These are phyloP conservation scores for Curvularia lunata DNA, from an alignment of 2,329 filamentous ascomycete genomes.

Conservation along the genomic window DNA sequence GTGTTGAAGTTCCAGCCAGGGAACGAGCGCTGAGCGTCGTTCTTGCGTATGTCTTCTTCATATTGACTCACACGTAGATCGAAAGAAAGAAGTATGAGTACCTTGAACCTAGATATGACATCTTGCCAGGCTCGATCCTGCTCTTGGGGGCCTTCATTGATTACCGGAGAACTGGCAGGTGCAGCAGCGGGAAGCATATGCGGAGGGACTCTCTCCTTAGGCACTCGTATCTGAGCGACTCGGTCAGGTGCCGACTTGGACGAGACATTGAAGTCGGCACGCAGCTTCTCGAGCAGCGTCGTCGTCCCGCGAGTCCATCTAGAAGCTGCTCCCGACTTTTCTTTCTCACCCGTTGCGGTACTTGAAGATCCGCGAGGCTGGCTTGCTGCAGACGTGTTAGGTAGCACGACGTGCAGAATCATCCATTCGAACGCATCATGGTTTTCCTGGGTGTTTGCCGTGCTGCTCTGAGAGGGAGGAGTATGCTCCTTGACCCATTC, in stretches of 20 bases:
- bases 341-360: constrained; percentile 62
- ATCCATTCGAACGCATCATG: constrained; percentile 98
- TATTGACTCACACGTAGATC: constrained; percentile 91
- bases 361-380: constrained; percentile 69
- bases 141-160: constrained; percentile 73
- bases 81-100: constrained; percentile 84
- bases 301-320: constrained; percentile 81
- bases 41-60: constrained; percentile 95
- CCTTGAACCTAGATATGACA: constrained; percentile 84
- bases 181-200: constrained; percentile 54
- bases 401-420: constrained; percentile 88
- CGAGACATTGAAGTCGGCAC: constrained; percentile 84
- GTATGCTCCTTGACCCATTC: constrained; percentile 89
- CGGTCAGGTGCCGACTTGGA: constrained; percentile 77
- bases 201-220: constrained; percentile 55
- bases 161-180: constrained; percentile 42
- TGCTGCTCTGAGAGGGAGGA: constrained; percentile 60
- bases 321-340: constrained; percentile 69
- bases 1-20: constrained; percentile 99
- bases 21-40: constrained; percentile 81
- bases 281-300: constrained; percentile 86
- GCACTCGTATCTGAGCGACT: constrained; percentile 82
- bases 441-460: constrained; percentile 76
- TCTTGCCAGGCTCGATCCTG: constrained; percentile 83
- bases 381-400: constrained; percentile 79